Evolutionary conservation across 305 asterid genomes (phyloP), one percentile per base, ranked within the genome.

Genomic region (Fraxinus sp.): DNA sequence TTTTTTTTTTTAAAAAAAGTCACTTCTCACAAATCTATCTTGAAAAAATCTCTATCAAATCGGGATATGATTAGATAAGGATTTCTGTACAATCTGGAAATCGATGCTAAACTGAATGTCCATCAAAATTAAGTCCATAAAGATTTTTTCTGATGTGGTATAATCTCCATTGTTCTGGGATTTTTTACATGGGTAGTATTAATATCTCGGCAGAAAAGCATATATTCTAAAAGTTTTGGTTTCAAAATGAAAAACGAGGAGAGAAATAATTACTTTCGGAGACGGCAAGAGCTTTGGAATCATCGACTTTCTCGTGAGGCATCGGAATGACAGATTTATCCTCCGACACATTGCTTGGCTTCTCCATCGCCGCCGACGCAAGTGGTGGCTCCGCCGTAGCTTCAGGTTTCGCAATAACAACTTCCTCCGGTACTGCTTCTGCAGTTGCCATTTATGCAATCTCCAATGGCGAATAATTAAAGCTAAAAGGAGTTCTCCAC

Each of bases 301-400:
- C 82, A 10, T 75, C 82, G 32, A 80, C 82, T 49, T 81, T 85
- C 78, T 55, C 77, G 9, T 73, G 52, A 36, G 77, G 33, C 6
- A 66, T 66, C 14, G 84, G 84, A 73, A 82, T 49, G 11, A 85
- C 82, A 36, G 85, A 74, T 75, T 86, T 86, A 75, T 84, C 87
- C 72, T 83, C 85, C 26, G 32, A 82, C 14, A 70, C 68, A 8
- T 79, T 82, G 37, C 10, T 70, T 76, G 10, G 80, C 70, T 16
- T 75, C 59, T n/a, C 76, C 55, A 30, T 32, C 39, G 80, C 75
- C 13, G 36, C 83, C 0, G 89, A 22, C 26, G 85, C 85, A 37
- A 68, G 30, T 33, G 81, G 66, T 37, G 84, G 83, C 41, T 86
- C 83, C 32, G 74, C 70, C 74, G 55, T 44, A 44, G 16, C n/a